A percentile compares a stretch with the other conserved stretches of the same genome.
Evolutionary conservation across 495 filamentous ascomycete genomes (phyloP).

Genomic region (Penicillium pulvis): DNA sequence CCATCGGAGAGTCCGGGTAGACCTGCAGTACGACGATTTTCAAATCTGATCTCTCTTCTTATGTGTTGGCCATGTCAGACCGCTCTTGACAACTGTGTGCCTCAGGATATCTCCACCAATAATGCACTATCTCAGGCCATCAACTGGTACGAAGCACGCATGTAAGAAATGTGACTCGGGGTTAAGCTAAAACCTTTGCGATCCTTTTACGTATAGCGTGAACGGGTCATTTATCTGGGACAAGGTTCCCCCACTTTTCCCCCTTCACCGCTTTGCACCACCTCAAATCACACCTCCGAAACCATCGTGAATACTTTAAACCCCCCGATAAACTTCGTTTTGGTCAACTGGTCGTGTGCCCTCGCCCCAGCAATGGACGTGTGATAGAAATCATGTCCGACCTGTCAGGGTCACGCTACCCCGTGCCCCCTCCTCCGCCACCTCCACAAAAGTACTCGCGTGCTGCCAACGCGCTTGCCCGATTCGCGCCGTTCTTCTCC

Average conservation of each 20-base stretch:
- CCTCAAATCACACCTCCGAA: not conserved
- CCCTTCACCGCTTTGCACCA: not conserved
- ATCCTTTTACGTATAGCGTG: not conserved
- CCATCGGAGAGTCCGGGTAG: conserved; percentile 18
- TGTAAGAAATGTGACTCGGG: no score
- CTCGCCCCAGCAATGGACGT: conserved; percentile 24
- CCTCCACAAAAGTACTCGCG: conserved; percentile 54
- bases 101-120: not conserved
- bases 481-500: conserved; percentile 59
- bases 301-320: not conserved
- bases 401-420: conserved; percentile 39
- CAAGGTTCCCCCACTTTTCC: not conserved
- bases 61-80: conserved; percentile 21
- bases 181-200: no score
- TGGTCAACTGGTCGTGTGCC: conserved; percentile 33
- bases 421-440: conserved; percentile 50
- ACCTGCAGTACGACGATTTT: conserved; percentile 19
- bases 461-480: conserved; percentile 56
- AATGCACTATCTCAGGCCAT: no score
- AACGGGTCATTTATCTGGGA: no score
- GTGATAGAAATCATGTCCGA: conserved; percentile 44
- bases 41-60: conserved; percentile 16
- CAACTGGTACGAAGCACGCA: no score
- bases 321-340: conserved; percentile 17
- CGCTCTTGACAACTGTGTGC: conserved; percentile 14